Evolutionary conservation across 2,329 filamentous ascomycete genomes (phyloP).

Genomic region (Phymatotrichopsis omnivora): DNA sequence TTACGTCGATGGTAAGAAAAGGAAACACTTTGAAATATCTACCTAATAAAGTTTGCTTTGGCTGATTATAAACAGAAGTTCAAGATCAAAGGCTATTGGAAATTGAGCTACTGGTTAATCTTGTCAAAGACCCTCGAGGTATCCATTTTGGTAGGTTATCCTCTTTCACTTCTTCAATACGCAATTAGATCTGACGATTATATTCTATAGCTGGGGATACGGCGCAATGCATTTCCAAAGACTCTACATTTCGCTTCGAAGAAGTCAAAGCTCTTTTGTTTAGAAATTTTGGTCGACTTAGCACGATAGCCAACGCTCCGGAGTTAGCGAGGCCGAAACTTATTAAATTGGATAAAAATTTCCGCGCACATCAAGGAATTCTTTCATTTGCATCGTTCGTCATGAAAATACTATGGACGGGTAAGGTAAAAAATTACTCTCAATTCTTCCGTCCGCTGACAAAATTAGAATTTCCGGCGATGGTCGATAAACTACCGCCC

Average conservation of each 20-base stretch:
- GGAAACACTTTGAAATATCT: too few relatives aligned
- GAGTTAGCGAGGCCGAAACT: slow-evolving; percentile 28
- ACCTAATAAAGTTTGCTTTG: too few relatives aligned
- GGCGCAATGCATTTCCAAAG: slow-evolving; percentile 35
- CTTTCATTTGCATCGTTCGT: slow-evolving; percentile 33
- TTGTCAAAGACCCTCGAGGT: slow-evolving; percentile 31
- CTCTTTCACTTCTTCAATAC: not conserved
- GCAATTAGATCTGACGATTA: too few relatives aligned
- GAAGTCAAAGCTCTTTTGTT: slow-evolving; percentile 34
- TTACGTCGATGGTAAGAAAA: slow-evolving; percentile 30
- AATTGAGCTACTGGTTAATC: slow-evolving; percentile 31
- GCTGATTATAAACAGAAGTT: slow-evolving; percentile 28
- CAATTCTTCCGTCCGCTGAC: too few relatives aligned
- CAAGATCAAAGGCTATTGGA: slow-evolving; percentile 33
- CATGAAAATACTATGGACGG: slow-evolving; percentile 33
- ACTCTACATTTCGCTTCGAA: slow-evolving; percentile 34
- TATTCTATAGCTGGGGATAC: slow-evolving; percentile 32
- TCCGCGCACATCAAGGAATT: slow-evolving; percentile 35
- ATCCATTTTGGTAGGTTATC: slow-evolving; percentile 31
- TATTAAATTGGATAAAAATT: slow-evolving; percentile 33
- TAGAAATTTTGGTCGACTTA: slow-evolving; percentile 28
- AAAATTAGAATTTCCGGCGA: too few relatives aligned
- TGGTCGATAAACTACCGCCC: not conserved
- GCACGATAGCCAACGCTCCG: slow-evolving; percentile 25
- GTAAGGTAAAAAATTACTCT: slow-evolving; percentile 27